These are phyloP conservation scores for Fusarium compactum DNA, from an alignment of 2,329 filamentous ascomycete genomes.

Conservation along the genomic window DNA sequence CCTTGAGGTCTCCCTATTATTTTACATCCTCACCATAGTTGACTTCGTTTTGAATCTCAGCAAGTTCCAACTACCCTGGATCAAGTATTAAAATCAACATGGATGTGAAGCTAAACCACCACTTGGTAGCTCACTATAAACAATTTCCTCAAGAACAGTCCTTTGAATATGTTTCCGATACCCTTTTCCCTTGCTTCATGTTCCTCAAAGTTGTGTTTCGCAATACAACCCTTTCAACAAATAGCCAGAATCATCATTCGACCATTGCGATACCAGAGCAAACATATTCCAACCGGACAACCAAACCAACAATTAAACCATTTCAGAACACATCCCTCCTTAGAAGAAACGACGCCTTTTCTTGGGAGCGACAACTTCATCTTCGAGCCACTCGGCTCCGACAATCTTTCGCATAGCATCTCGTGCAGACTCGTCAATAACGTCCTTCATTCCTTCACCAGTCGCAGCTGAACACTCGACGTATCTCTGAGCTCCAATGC, in stretches of 20 bases:
- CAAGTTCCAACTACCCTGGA: slow-evolving; percentile 11
- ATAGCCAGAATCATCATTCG: background rate
- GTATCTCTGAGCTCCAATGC: slow-evolving; percentile 49
- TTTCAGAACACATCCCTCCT: background rate
- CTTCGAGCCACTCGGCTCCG: slow-evolving; percentile 11
- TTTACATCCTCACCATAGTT: background rate
- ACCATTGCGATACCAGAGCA: background rate
- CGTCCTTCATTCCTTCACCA: slow-evolving; percentile 50
- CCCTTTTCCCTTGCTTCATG: too few relatives aligned
- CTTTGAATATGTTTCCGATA: background rate
- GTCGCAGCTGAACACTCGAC: slow-evolving; percentile 54
- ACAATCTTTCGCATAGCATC: slow-evolving; percentile 43
- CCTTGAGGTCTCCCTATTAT: background rate
- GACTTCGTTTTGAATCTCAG: background rate
- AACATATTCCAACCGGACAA: background rate
- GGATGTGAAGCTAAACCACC: background rate
- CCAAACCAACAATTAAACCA: background rate
- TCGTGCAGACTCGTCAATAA: slow-evolving; percentile 47
- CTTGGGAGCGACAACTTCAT: background rate
- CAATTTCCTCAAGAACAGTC: background rate
- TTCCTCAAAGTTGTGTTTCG: background rate
- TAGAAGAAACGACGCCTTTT: slow-evolving; percentile 42
- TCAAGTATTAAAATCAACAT: background rate
- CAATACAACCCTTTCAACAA: too few relatives aligned
- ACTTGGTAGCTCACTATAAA: background rate